Evolutionary conservation across 768 basidiomycete species (phyloP).

Genomic region (Rickenella mellea): DNA sequence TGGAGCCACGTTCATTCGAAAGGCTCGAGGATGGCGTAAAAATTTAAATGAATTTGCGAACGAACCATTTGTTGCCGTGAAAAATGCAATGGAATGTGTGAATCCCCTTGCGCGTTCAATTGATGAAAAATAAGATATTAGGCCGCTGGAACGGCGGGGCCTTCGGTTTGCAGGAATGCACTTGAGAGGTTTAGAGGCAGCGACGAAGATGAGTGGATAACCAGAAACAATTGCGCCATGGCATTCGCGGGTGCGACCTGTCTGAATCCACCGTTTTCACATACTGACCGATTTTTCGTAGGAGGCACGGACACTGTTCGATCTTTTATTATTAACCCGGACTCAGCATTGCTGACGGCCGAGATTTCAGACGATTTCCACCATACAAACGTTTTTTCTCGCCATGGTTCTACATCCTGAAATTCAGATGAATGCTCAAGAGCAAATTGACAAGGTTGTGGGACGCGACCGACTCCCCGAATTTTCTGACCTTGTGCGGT

Average conservation of each 20-base stretch:
- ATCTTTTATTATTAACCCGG: not conserved
- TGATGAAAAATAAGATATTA: not conserved
- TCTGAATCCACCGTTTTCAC: too few relatives aligned
- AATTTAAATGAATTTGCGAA: not conserved
- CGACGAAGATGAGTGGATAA: not conserved
- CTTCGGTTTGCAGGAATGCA: conserved; percentile 1
- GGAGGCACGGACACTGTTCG: conserved; percentile 6
- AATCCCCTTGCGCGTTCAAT: not conserved
- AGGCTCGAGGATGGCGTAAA: conserved; percentile 16
- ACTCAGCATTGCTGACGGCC: not conserved
- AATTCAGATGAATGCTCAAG: not conserved
- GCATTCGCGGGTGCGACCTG: conserved; percentile 6
- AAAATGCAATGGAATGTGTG: not conserved
- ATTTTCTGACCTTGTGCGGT: conserved; percentile 3
- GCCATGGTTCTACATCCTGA: conserved; percentile 16
- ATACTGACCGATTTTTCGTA: not conserved
- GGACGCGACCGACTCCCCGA: conserved; percentile 10
- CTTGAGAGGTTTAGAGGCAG: conserved; percentile 1
- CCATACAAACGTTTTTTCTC: conserved; percentile 10
- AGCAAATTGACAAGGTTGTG: conserved; percentile 13
- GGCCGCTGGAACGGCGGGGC: not conserved
- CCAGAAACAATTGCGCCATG: conserved; percentile 5
- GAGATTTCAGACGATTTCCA: conserved; percentile 4
- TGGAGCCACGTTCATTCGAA: conserved; percentile 22
- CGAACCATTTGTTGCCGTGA: not conserved